phyloP scores from a whole-genome alignment of 1,284 basidiomycete genomes.

The Pseudozyma sp. region DNA sequence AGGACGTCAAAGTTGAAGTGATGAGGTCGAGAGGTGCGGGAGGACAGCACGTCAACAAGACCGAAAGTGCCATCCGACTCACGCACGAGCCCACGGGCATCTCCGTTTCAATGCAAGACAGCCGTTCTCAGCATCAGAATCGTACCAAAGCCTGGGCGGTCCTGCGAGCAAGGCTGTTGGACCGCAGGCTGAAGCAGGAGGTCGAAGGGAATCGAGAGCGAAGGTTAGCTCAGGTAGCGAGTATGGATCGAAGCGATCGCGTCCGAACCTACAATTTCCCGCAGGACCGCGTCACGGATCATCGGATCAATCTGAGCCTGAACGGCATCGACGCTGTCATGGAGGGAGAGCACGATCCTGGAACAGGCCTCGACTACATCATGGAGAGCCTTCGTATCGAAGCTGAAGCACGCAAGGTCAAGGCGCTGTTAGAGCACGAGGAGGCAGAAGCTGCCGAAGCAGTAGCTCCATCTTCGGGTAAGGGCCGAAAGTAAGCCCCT shows the following conservation, averaged over 20 bases:
- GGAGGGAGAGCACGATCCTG: conserved; percentile 62
- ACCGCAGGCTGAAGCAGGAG: conserved; percentile 59
- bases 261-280: conserved; percentile 67
- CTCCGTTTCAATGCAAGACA: conserved; percentile 97
- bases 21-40: conserved; percentile 96
- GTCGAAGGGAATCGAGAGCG: conserved; percentile 55
- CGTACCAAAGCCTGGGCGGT: conserved; percentile 66
- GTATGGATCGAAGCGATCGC: conserved; percentile 65
- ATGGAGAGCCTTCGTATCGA: conserved; percentile 47
- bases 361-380: conserved; percentile 54
- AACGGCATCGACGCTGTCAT: conserved; percentile 61
- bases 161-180: conserved; percentile 61
- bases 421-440: conserved; percentile 50
- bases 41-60: conserved; percentile 99
- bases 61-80: conserved; percentile 95
- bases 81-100: conserved; percentile 94
- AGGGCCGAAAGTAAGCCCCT: conserved; percentile 14
- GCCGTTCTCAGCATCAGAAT: conserved; percentile 88
- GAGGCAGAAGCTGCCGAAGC: conserved; percentile 39
- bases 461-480: conserved; percentile 7
- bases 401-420: conserved; percentile 44
- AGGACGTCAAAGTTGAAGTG: conserved; percentile 89
- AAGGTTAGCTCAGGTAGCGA: conserved; percentile 61
- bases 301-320: conserved; percentile 61
- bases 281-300: conserved; percentile 67